Evolutionary conservation across 805 yeast genomes (phyloP).

Genomic region (Kuraishia cidri): DNA sequence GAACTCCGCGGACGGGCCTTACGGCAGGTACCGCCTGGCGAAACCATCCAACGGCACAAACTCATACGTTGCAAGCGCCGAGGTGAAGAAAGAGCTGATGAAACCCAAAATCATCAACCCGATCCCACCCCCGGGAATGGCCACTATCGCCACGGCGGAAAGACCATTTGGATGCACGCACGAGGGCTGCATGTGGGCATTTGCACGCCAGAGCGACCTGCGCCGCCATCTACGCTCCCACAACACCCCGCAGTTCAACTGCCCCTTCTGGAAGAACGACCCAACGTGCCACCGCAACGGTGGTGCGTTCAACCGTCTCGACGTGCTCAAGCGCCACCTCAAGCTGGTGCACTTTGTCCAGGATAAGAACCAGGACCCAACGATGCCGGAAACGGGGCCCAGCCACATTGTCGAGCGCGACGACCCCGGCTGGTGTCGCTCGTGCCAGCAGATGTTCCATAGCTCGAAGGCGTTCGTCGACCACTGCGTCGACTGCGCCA

Average conservation of each 20-base stretch:
- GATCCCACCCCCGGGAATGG: conserved; percentile 1
- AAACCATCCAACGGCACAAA: background rate
- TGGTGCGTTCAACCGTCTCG: conserved; percentile 67
- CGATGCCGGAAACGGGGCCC: conserved; percentile 14
- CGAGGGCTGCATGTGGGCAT: conserved; percentile 39
- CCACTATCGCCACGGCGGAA: conserved; percentile 1
- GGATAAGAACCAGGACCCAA: conserved; percentile 19
- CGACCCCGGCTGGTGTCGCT: conserved; percentile 62
- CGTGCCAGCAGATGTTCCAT: conserved; percentile 50
- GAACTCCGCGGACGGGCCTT: background rate
- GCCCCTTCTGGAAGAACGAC: conserved; percentile 66
- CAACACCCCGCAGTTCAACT: conserved; percentile 53
- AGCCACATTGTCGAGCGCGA: conserved; percentile 20
- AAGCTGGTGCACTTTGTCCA: conserved; percentile 59
- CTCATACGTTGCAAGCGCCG: background rate
- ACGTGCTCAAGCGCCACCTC: conserved; percentile 67
- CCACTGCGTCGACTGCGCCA: conserved; percentile 59
- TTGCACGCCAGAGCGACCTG: conserved; percentile 60
- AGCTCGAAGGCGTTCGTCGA: conserved; percentile 48
- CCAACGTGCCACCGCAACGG: conserved; percentile 71
- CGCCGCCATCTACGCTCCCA: conserved; percentile 64
- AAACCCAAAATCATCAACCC: background rate
- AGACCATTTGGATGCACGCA: conserved; percentile 4
- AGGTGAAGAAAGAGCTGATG: background rate
- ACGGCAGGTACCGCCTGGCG: background rate